Percentiles rank a stretch among this genome's conserved stretches.
phyloP scores from a whole-genome alignment of 257 asterid species.

The Gentiana dahurica region DNA sequence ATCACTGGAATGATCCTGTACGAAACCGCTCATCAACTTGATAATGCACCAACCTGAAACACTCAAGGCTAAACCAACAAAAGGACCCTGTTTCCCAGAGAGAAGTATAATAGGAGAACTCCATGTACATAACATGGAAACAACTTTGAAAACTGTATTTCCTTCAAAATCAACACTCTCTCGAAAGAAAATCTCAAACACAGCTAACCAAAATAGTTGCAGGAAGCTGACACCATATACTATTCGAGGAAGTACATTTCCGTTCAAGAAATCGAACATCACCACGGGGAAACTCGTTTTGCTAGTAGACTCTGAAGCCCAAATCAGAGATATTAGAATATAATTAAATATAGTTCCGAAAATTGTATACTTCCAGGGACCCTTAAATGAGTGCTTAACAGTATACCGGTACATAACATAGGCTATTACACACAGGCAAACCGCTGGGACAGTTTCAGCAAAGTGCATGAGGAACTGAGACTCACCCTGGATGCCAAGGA shows the following conservation, averaged over 20 bases:
- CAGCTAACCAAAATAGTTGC: slow-evolving; percentile 44
- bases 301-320: slow-evolving; percentile 52
- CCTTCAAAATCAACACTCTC: slow-evolving; percentile 27
- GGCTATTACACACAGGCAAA: slow-evolving; percentile 51
- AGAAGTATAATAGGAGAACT: slow-evolving; percentile 65
- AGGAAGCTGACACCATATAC: slow-evolving; percentile 62
- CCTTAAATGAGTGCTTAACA: slow-evolving; percentile 26
- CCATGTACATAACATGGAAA: slow-evolving; percentile 70
- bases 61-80: slow-evolving; percentile 47
- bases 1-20: slow-evolving; percentile 17
- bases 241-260: slow-evolving; percentile 58
- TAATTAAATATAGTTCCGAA: slow-evolving; percentile 42
- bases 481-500: slow-evolving; percentile 31
- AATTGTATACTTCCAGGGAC: slow-evolving; percentile 46
- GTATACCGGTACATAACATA: slow-evolving; percentile 47
- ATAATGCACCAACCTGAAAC: slow-evolving; percentile 89
- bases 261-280: slow-evolving; percentile 19
- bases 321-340: slow-evolving; percentile 44
- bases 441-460: slow-evolving; percentile 46
- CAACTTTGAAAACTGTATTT: slow-evolving; percentile 32
- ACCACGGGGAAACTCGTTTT: slow-evolving; percentile 17
- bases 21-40: slow-evolving; percentile 32
- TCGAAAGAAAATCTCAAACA: slow-evolving; percentile 24
- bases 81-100: slow-evolving; percentile 90
- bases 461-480: slow-evolving; percentile 42